Conservation (phyloP, 768 basidiomycete genomes). For the Mycena polygramma region DNA sequence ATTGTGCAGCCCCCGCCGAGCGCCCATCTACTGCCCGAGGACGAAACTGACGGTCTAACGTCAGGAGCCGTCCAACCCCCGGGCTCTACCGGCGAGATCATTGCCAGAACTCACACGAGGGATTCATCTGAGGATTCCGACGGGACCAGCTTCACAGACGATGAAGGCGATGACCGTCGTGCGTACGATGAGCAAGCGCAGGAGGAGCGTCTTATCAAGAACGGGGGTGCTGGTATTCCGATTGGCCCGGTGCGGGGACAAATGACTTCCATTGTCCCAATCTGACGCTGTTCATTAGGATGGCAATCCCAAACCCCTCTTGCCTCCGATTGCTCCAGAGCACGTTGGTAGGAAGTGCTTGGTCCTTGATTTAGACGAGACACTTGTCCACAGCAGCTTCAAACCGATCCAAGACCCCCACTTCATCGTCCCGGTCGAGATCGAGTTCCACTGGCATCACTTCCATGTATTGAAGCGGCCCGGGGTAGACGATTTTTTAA, state of each 20-base stretch:
- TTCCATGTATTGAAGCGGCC: constrained; percentile 99
- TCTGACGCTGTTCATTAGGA: constrained; percentile 64
- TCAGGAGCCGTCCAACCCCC: constrained; percentile 95
- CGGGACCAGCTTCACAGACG: constrained; percentile 77
- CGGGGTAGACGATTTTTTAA: constrained; percentile 96
- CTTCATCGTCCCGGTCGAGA: constrained; percentile 99
- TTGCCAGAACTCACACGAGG: constrained; percentile 52
- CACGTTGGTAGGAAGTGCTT: constrained; percentile 94
- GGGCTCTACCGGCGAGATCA: constrained; percentile 72
- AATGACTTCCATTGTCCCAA: constrained; percentile 1
- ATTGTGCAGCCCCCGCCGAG: constrained; percentile 37
- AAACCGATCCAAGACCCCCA: constrained; percentile 98
- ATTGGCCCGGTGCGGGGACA: constrained; percentile 82
- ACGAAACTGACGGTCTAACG: constrained; percentile 89
- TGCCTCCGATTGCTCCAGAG: constrained; percentile 85
- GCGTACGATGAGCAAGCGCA: constrained; percentile 85
- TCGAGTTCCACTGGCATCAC: constrained; percentile 98
- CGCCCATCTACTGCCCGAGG: constrained; percentile 59
- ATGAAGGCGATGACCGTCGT: constrained; percentile 67
- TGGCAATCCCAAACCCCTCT: constrained; percentile 86
- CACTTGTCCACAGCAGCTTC: constrained; percentile 97
- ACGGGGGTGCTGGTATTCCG: constrained; percentile 95
- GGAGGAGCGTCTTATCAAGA: constrained; percentile 89
- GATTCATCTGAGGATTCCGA: constrained; percentile 70
- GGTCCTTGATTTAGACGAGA: constrained; percentile 97